A percentile compares a stretch with the other conserved stretches of the same genome.
Conservation (phyloP, 116 monocot species). For the Iris pallida region DNA sequence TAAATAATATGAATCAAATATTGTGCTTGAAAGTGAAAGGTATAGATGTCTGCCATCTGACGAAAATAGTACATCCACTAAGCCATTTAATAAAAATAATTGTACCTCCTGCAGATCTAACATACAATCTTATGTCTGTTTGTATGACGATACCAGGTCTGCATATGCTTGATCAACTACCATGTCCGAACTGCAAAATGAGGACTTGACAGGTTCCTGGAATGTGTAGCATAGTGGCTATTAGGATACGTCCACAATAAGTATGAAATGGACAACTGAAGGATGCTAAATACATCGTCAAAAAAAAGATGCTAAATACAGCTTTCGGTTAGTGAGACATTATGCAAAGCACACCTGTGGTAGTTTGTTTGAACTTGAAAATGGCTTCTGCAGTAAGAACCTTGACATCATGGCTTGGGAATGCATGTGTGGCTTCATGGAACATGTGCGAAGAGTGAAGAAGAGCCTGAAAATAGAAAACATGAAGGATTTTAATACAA, state of each 20-base stretch:
- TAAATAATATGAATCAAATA: constrained; percentile 8
- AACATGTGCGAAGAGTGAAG: too few species aligned
- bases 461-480: constrained; percentile 36
- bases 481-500: too few species aligned
- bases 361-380: constrained; percentile 76
- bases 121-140: constrained; percentile 51
- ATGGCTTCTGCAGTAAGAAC: constrained; percentile 85
- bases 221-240: constrained; percentile 5
- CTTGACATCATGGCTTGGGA: too few species aligned
- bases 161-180: constrained; percentile 55
- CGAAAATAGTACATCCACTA: neutral
- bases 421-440: too few species aligned
- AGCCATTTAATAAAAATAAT: neutral
- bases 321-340: neutral
- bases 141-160: constrained; percentile 53
- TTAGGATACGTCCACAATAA: neutral
- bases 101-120: constrained; percentile 80
- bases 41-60: neutral
- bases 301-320: neutral
- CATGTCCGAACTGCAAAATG: constrained; percentile 42
- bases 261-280: neutral
- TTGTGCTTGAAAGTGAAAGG: neutral
- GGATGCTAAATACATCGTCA: too few species aligned
- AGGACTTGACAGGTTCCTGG: constrained; percentile 72
- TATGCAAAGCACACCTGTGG: constrained; percentile 52